These are phyloP conservation scores for Mycena galericulata DNA, from an alignment of 768 basidiomycete species.

Conservation along the genomic window DNA sequence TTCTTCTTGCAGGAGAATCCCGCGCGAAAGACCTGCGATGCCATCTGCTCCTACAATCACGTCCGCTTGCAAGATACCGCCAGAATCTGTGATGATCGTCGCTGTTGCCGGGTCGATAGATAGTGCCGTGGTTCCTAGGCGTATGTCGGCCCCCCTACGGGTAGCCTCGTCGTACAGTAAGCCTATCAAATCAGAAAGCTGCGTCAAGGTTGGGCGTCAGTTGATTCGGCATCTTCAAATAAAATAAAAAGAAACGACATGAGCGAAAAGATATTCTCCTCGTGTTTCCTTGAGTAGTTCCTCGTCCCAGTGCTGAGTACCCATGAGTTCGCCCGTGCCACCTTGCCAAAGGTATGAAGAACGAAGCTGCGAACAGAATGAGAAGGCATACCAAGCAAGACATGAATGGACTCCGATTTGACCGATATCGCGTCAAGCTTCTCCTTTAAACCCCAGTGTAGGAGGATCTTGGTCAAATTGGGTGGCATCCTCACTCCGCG, in stretches of 20 bases:
- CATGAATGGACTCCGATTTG: conserved; percentile 14
- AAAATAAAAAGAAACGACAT: no score
- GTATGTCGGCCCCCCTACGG: neutral
- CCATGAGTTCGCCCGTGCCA: neutral
- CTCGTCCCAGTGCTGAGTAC: conserved; percentile 8
- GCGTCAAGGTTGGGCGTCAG: neutral
- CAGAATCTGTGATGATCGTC: neutral
- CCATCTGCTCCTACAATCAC: conserved; percentile 21
- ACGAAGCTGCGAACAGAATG: neutral
- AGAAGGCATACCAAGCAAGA: neutral
- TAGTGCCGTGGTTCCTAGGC: neutral
- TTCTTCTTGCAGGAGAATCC: neutral
- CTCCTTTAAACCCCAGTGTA: conserved; percentile 15
- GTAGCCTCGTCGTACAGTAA: conserved; percentile 7
- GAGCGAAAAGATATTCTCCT: conserved; percentile 11
- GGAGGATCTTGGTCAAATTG: conserved; percentile 15
- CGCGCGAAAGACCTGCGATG: neutral
- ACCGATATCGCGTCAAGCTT: conserved; percentile 2
- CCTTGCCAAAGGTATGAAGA: neutral
- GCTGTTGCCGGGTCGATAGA: conserved; percentile 1
- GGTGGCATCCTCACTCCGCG: conserved; percentile 21
- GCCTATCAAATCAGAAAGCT: conserved; percentile 5
- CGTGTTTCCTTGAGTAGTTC: conserved; percentile 13
- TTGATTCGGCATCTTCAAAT: no score
- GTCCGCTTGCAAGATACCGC: neutral